Conservation (phyloP, 2,329 filamentous ascomycete genomes). For the Xylaria polymorpha region DNA sequence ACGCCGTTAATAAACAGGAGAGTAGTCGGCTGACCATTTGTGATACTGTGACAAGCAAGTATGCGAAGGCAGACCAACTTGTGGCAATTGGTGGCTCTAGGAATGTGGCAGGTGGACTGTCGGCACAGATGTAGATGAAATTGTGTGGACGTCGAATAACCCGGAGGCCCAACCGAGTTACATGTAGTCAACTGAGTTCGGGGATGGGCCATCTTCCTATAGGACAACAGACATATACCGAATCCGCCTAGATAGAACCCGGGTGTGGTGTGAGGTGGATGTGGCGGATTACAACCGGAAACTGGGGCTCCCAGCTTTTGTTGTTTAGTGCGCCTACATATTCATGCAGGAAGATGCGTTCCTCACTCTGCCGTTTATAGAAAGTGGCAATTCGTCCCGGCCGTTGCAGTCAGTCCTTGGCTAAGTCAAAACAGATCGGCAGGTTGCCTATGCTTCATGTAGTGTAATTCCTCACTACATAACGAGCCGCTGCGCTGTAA, state of each 20-base stretch:
- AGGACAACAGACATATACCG: constrained; percentile 43
- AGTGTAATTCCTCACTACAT: constrained; percentile 46
- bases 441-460: constrained; percentile 41
- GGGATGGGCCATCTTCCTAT: constrained; percentile 49
- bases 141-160: constrained; percentile 40
- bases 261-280: constrained; percentile 42
- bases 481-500: constrained; percentile 38
- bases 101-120: constrained; percentile 23
- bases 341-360: constrained; percentile 38
- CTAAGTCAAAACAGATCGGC: constrained; percentile 34
- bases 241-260: constrained; percentile 44
- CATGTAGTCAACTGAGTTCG: constrained; percentile 46
- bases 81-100: constrained; percentile 15
- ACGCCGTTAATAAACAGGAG: constrained; percentile 22
- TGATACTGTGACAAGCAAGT: constrained; percentile 18
- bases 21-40: constrained; percentile 6
- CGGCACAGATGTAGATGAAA: constrained; percentile 40
- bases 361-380: constrained; percentile 33
- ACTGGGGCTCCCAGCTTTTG: constrained; percentile 29
- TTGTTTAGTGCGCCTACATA: constrained; percentile 34
- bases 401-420: constrained; percentile 29
- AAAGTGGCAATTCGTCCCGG: constrained; percentile 37
- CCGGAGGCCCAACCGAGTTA: constrained; percentile 42
- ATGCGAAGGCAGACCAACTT: constrained; percentile 21
- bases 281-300: constrained; percentile 41